Evolutionary conservation across 257 asterid genomes (phyloP).

Genomic region (Gentiana straminea): DNA sequence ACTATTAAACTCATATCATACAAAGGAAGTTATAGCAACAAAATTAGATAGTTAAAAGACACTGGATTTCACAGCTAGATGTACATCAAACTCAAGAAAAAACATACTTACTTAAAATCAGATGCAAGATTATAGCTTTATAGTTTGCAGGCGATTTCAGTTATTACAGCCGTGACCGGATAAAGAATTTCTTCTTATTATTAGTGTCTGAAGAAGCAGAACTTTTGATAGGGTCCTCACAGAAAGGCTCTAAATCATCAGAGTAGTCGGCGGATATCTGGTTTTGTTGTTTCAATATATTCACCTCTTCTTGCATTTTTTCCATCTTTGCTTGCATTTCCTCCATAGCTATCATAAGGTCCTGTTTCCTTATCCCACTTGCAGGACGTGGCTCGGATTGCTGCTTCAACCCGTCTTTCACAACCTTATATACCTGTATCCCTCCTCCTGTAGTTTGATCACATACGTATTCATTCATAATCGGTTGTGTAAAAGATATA

Average conservation of each 20-base stretch:
- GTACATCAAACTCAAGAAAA: too few species aligned
- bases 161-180: conserved; percentile 55
- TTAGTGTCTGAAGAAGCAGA: conserved; percentile 17
- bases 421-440: conserved; percentile 19
- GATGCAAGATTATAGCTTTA: too few species aligned
- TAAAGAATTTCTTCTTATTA: conserved; percentile 37
- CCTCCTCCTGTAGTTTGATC: conserved; percentile 37
- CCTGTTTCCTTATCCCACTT: conserved; percentile 20
- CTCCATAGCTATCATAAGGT: conserved; percentile 27
- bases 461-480: background rate
- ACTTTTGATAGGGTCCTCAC: conserved; percentile 33
- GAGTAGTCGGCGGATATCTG: conserved; percentile 13
- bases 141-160: background rate
- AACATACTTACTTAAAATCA: too few species aligned
- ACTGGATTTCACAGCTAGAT: too few species aligned
- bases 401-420: conserved; percentile 31
- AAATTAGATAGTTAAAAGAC: too few species aligned
- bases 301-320: conserved; percentile 38
- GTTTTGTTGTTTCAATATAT: conserved; percentile 22
- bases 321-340: conserved; percentile 57
- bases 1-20: too few species aligned
- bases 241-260: conserved; percentile 21
- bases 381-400: conserved; percentile 17
- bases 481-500: background rate
- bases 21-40: too few species aligned